Evolutionary conservation across 805 yeast species (phyloP).

Genomic region (Yamadazyma phyllophila): DNA sequence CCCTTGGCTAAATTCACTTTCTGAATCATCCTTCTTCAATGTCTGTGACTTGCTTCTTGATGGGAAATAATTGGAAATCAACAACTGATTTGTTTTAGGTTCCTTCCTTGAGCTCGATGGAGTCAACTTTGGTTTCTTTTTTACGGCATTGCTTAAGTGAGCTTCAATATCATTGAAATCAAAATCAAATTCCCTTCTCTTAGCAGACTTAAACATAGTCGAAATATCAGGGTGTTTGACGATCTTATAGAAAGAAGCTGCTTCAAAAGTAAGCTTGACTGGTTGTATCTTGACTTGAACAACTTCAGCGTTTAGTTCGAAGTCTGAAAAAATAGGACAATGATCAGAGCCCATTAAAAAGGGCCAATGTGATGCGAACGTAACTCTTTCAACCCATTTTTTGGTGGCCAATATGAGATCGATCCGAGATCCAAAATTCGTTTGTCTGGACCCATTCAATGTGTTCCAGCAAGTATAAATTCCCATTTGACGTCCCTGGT

Average conservation of each 20-base stretch:
- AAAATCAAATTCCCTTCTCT: slow-evolving; percentile 9
- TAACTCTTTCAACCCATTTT: slow-evolving; percentile 27
- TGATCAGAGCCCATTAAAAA: slow-evolving; percentile 85
- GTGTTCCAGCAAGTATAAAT: slow-evolving; percentile 95
- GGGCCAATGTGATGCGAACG: slow-evolving; percentile 60
- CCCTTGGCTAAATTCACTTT: too few relatives aligned
- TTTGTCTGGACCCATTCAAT: slow-evolving; percentile 66
- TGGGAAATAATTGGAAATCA: slow-evolving; percentile 25
- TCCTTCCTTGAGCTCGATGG: slow-evolving; percentile 8
- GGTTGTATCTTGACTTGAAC: neutral
- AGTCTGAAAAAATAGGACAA: slow-evolving; percentile 82
- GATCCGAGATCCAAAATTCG: slow-evolving; percentile 84
- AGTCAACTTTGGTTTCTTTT: slow-evolving; percentile 3
- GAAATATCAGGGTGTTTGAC: slow-evolving; percentile 33
- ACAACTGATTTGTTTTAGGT: slow-evolving; percentile 16
- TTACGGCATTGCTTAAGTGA: slow-evolving; percentile 5
- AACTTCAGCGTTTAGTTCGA: slow-evolving; percentile 25
- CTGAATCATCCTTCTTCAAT: neutral
- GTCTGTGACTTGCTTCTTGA: neutral
- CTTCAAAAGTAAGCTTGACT: slow-evolving; percentile 48
- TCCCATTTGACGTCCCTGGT: slow-evolving; percentile 55
- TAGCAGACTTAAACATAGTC: slow-evolving; percentile 21
- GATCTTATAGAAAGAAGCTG: slow-evolving; percentile 46
- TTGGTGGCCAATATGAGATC: slow-evolving; percentile 61
- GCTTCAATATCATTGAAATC: neutral